A percentile compares a stretch with the other conserved stretches of the same genome.
These are phyloP conservation scores for Camellia oleifera DNA, from an alignment of 179 eudicot genomes.

Conservation along the genomic window DNA sequence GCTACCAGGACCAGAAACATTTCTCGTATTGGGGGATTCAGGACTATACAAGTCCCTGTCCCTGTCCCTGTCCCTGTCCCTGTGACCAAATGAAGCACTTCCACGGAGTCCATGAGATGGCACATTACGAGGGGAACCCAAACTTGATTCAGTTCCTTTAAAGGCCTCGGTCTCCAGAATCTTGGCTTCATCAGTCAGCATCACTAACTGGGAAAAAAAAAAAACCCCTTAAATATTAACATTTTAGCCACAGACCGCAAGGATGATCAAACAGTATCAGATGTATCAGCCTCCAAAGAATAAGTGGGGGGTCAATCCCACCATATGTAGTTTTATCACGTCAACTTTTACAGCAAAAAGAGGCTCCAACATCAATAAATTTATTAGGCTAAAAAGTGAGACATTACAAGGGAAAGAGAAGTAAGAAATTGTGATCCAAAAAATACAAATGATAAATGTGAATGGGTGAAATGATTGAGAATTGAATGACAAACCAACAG, in stretches of 20 bases:
- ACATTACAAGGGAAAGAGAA: neutral
- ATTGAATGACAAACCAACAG: neutral
- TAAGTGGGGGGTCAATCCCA: neutral
- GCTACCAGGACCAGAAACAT: slow-evolving; percentile 48
- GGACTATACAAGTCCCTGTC: slow-evolving; percentile 38
- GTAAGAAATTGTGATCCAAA: neutral
- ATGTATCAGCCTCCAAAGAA: neutral
- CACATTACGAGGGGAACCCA: slow-evolving; percentile 50
- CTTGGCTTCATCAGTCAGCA: slow-evolving; percentile 74
- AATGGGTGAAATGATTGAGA: neutral
- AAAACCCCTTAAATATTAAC: neutral
- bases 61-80: slow-evolving; percentile 13
- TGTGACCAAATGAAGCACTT: slow-evolving; percentile 47
- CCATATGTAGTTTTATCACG: neutral
- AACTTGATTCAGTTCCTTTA: slow-evolving; percentile 44
- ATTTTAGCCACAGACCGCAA: slow-evolving; percentile 1
- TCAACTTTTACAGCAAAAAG: neutral
- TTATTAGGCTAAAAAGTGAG: neutral
- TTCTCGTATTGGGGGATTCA: slow-evolving; percentile 37
- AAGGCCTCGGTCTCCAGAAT: slow-evolving; percentile 59
- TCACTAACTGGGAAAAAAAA: slow-evolving; percentile 46
- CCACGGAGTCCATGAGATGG: slow-evolving; percentile 55
- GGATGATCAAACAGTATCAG: neutral
- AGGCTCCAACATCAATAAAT: neutral
- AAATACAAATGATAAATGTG: neutral